phyloP scores from a whole-genome alignment of 192 early-diverging fungal species.

The Podila horticola region DNA sequence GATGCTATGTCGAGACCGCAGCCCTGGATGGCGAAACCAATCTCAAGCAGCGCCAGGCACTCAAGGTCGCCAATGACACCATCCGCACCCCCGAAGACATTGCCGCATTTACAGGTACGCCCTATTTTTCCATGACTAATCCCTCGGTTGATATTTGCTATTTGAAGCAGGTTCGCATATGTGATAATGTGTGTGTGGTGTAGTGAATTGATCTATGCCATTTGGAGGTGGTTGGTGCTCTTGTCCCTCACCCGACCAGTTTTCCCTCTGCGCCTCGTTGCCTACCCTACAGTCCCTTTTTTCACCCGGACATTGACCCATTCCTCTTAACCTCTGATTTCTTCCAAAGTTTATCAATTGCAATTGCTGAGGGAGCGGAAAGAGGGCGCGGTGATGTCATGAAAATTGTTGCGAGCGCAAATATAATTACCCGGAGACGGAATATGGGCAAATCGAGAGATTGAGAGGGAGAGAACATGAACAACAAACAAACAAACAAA shows the following conservation, averaged over 20 bases:
- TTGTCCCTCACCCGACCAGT: too few relatives aligned
- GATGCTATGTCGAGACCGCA: conserved; percentile 88
- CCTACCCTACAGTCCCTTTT: too few relatives aligned
- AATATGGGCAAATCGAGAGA: not conserved
- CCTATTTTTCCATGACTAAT: not conserved
- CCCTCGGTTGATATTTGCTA: not conserved
- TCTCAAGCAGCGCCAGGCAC: conserved; percentile 84
- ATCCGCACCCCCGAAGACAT: conserved; percentile 58
- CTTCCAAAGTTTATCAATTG: too few relatives aligned
- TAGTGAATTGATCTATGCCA: too few relatives aligned
- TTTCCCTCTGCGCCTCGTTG: too few relatives aligned
- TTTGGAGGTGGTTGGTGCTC: too few relatives aligned
- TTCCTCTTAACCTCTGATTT: too few relatives aligned
- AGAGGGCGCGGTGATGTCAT: not conserved
- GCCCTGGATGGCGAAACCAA: conserved; percentile 92
- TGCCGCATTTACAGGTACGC: conserved; percentile 60
- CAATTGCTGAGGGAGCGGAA: not conserved
- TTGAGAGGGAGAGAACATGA: too few relatives aligned
- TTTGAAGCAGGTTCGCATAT: not conserved
- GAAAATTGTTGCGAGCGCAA: not conserved
- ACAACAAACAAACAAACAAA: too few relatives aligned
- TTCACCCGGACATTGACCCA: too few relatives aligned
- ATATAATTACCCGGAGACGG: conserved; percentile 4
- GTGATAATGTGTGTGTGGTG: not conserved
- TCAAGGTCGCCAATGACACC: conserved; percentile 66